Evolutionary conservation across 306 rosid species (phyloP).

Genomic region (Begonia masoniana): DNA sequence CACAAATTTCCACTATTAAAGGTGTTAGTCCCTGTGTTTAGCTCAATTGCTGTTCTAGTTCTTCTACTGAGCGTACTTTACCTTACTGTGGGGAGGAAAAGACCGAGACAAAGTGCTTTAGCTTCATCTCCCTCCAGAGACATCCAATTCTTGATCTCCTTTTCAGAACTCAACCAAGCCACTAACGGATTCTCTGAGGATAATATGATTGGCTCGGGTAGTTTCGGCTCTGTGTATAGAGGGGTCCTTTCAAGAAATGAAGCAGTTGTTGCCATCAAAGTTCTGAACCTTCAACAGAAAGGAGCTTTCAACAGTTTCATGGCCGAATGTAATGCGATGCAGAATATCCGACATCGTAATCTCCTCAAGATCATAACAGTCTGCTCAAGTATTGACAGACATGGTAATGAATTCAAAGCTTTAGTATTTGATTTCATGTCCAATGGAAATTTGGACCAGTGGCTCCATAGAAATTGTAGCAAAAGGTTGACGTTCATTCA

Average conservation of each 20-base stretch:
- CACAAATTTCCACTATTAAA: slow-evolving; percentile 11
- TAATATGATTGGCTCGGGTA: slow-evolving; percentile 24
- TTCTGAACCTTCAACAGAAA: slow-evolving; percentile 23
- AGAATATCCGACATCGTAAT: slow-evolving; percentile 23
- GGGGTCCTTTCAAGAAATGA: slow-evolving; percentile 15
- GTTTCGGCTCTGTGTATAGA: slow-evolving; percentile 28
- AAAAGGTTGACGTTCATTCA: slow-evolving; percentile 17
- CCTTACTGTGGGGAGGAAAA: background rate
- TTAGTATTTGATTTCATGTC: slow-evolving; percentile 24
- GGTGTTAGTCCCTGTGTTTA: background rate
- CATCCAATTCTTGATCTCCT: slow-evolving; percentile 6
- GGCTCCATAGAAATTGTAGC: slow-evolving; percentile 15
- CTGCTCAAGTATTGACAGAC: slow-evolving; percentile 17
- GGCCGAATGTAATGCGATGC: slow-evolving; percentile 22
- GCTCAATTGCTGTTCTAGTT: slow-evolving; percentile 4
- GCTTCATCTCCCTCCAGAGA: background rate
- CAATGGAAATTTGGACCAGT: slow-evolving; percentile 19
- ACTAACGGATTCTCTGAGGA: slow-evolving; percentile 14
- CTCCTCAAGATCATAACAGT: slow-evolving; percentile 30
- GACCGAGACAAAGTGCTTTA: slow-evolving; percentile 6
- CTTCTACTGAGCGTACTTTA: slow-evolving; percentile 1
- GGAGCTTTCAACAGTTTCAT: slow-evolving; percentile 33
- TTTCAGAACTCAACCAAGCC: slow-evolving; percentile 8
- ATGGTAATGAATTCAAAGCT: slow-evolving; percentile 29
- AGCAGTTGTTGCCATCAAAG: slow-evolving; percentile 19